phyloP scores from a whole-genome alignment of 495 filamentous ascomycete species.

The Aspergillus ellipticus region DNA sequence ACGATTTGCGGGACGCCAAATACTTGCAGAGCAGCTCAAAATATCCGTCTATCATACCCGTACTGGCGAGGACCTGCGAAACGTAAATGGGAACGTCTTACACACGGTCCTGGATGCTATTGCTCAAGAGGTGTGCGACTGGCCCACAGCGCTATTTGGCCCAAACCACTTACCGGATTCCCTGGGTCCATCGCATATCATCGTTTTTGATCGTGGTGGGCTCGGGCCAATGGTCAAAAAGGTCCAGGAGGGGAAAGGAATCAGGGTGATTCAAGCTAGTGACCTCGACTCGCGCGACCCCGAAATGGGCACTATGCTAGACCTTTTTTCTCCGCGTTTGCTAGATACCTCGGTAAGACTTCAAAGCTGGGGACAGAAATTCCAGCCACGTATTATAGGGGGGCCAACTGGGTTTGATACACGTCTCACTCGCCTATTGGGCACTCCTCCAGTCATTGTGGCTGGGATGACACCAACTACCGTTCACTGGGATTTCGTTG shows the following conservation, averaged over 20 bases:
- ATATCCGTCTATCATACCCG: constrained; percentile 34
- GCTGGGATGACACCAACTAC: constrained; percentile 47
- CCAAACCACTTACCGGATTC: no score
- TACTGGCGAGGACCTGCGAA: constrained; percentile 26
- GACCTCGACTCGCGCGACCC: constrained; percentile 18
- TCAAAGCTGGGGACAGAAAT: constrained; percentile 21
- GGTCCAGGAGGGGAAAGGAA: constrained; percentile 14
- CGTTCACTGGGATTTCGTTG: constrained; percentile 33
- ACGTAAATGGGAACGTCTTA: constrained; percentile 14
- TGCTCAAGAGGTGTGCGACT: constrained; percentile 18
- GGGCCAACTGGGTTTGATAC: constrained; percentile 24
- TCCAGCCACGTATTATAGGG: constrained; percentile 21
- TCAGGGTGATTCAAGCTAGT: constrained; percentile 15
- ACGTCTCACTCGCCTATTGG: constrained; percentile 31
- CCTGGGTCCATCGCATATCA: constrained; percentile 11
- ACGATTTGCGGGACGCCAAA: constrained; percentile 11
- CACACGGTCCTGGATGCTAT: constrained; percentile 22
- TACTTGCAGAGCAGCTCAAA: constrained; percentile 17
- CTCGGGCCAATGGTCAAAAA: constrained; percentile 13
- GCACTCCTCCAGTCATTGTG: constrained; percentile 37
- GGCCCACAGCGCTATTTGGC: constrained; percentile 11
- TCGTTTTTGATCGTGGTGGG: constrained; percentile 20
- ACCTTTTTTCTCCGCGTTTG: constrained; percentile 14
- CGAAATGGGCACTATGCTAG: constrained; percentile 16
- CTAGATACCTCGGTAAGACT: constrained; percentile 12